These are phyloP conservation scores for Canavalia ensiformis DNA, from an alignment of 306 rosid genomes.

Conservation along the genomic window DNA sequence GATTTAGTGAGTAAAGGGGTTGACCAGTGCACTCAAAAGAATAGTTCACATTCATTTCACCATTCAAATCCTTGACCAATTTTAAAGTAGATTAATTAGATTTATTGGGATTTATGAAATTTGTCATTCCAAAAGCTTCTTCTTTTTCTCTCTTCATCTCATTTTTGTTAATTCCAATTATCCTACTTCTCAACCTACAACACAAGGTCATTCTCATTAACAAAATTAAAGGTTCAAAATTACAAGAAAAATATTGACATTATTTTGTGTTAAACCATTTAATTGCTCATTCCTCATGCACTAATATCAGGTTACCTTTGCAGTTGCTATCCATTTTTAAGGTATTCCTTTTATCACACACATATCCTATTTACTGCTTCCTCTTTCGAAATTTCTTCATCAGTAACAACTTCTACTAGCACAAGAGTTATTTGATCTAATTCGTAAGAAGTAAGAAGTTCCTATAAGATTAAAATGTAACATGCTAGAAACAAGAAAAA, in stretches of 20 bases:
- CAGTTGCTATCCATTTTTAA: conserved; percentile 98
- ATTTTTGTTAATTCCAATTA: conserved; percentile 66
- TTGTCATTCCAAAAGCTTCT: conserved; percentile 62
- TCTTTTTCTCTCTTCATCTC: conserved; percentile 53
- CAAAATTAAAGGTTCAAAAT: background rate
- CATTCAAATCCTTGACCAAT: conserved; percentile 53
- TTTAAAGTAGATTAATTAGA: conserved; percentile 48
- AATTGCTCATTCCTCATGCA: conserved; percentile 85
- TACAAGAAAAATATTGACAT: background rate
- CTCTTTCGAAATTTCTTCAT: conserved; percentile 98
- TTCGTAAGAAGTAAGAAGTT: conserved; percentile 43
- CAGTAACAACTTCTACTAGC: conserved; percentile 65
- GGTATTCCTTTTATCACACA: conserved; percentile 85
- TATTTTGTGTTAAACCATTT: conserved; percentile 82
- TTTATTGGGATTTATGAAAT: conserved; percentile 54
- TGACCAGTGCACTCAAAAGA: conserved; percentile 67
- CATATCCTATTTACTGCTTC: conserved; percentile 97
- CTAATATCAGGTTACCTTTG: conserved; percentile 91
- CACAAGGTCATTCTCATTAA: background rate
- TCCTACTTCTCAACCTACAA: conserved; percentile 54
- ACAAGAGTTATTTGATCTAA: conserved; percentile 82
- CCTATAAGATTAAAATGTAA: conserved; percentile 25
- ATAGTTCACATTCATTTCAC: conserved; percentile 67
- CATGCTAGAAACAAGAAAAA: conserved; percentile 13
- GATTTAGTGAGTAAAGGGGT: conserved; percentile 50